Conservation (phyloP, 176 grass and related monocot genomes). For the Triticum dicoccoides region DNA sequence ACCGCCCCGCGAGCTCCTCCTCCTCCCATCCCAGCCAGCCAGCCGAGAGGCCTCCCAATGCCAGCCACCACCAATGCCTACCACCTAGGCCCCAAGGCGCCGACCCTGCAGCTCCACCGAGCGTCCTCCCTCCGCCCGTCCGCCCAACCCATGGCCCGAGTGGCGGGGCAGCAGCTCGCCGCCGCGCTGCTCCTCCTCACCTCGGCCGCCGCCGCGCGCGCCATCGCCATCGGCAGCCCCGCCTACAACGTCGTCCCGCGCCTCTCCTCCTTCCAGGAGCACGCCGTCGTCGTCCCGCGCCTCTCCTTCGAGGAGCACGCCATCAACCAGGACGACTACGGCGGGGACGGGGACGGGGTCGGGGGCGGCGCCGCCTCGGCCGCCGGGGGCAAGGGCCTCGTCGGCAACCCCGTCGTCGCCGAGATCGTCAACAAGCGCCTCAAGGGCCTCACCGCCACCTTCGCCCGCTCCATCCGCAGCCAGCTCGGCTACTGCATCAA, state of each 20-base stretch:
- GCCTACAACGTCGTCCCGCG: background rate
- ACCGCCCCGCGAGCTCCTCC: background rate
- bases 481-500: slow-evolving; percentile 79
- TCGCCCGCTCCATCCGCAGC: slow-evolving; percentile 43
- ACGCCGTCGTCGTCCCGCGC: background rate
- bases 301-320: slow-evolving; percentile 16
- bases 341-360: slow-evolving; percentile 18
- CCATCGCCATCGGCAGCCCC: background rate
- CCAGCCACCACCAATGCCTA: background rate
- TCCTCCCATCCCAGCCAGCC: background rate
- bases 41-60: background rate
- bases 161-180: slow-evolving; percentile 31
- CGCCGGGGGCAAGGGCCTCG: slow-evolving; percentile 13
- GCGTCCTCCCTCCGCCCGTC: background rate
- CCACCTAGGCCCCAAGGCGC: background rate
- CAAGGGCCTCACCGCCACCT: slow-evolving; percentile 51
- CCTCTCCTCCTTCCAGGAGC: slow-evolving; percentile 9
- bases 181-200: slow-evolving; percentile 20
- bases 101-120: background rate
- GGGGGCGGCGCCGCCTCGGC: background rate
- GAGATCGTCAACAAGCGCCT: slow-evolving; percentile 51
- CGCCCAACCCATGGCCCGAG: slow-evolving; percentile 22
- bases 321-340: background rate
- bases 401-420: slow-evolving; percentile 50
- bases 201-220: background rate